Evolutionary conservation across 345 rosid genomes (phyloP), one percentile per base, ranked within the genome.

Genomic region (Salix arbutifolia): DNA sequence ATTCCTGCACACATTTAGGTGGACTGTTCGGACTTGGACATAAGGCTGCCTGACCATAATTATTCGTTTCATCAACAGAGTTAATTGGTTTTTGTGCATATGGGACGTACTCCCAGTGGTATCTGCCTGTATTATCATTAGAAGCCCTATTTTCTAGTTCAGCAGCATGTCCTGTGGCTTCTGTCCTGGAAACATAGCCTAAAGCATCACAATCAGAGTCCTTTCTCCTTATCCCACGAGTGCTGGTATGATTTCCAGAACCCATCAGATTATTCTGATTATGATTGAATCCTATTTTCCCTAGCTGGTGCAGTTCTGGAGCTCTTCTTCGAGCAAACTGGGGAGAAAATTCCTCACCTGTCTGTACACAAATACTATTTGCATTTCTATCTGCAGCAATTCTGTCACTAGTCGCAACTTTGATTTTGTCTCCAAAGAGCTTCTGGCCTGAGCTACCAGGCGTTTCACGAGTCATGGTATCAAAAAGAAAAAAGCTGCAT

Each of bases 301-400:
- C 26, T 0, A 73, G 67, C 72, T 84, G 83, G 67, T 23, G 68
- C 8, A 53, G 75, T 71, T 78, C 83, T 5, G 62, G 70, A 33
- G 76, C 75, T 80, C 88, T 82, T 77, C 88, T 84, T 67, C 77
- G 70, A 65, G 81, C 82, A 78, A 92, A 94, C 78, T 92, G 89
- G 0, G 83, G 75, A 4, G 96, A 87, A 84, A 94, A 94, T 72
- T 92, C 97, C 76, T 94, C 97, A 69, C 98, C 98, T 28, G 98
- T 94, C 82, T 89, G 97, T 62, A 37, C 17, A 80, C 87, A 90
- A 46, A 88, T 50, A 77, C 81, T 83, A 67, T 78, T 80, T 30
- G 65, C 81, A 86, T 79, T 77, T 31, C 70, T 71, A 74, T 76
- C 84, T 11, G 33, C 78, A 67, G 62, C 70, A 60, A n/a, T 64